These are phyloP conservation scores for Chalciporus piperatoides DNA, from an alignment of 1,284 basidiomycete genomes.

Conservation along the genomic window DNA sequence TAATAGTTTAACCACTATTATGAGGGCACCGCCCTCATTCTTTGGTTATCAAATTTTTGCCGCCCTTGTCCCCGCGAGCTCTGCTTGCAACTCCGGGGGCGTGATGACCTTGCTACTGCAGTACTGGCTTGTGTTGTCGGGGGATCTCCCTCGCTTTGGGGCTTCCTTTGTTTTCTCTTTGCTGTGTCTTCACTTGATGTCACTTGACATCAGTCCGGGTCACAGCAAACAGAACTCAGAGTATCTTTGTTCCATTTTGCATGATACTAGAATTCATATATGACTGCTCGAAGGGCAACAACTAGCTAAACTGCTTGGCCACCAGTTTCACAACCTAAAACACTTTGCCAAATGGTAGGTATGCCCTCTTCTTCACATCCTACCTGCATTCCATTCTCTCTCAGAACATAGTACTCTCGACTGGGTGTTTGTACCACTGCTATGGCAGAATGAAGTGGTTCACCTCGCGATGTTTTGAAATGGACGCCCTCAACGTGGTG, in stretches of 20 bases:
- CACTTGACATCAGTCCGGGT: neutral
- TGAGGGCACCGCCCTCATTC: conserved; percentile 33
- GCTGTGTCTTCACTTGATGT: neutral
- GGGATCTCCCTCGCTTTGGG: conserved; percentile 18
- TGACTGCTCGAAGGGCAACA: too few relatives aligned
- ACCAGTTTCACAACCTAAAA: conserved; percentile 47
- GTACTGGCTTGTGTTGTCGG: conserved; percentile 31
- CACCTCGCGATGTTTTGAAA: conserved; percentile 42
- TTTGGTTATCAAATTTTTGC: conserved; percentile 35
- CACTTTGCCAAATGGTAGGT: conserved; percentile 52
- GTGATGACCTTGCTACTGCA: conserved; percentile 36
- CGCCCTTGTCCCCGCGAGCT: conserved; percentile 32
- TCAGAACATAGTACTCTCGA: conserved; percentile 62
- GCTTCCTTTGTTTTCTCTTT: conserved; percentile 25
- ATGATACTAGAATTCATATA: too few relatives aligned
- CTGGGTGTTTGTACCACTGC: conserved; percentile 64
- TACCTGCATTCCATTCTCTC: conserved; percentile 71
- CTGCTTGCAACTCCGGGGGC: conserved; percentile 34
- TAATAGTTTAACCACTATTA: conserved; percentile 37
- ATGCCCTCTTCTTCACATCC: conserved; percentile 74
- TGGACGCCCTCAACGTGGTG: conserved; percentile 75
- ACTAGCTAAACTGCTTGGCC: conserved; percentile 41
- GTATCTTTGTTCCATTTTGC: neutral
- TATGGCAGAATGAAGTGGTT: conserved; percentile 53
- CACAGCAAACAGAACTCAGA: conserved; percentile 6